A percentile compares a stretch with the other conserved stretches of the same genome.
phyloP scores from a whole-genome alignment of 805 yeast species.

The Dipodascus albidus region DNA sequence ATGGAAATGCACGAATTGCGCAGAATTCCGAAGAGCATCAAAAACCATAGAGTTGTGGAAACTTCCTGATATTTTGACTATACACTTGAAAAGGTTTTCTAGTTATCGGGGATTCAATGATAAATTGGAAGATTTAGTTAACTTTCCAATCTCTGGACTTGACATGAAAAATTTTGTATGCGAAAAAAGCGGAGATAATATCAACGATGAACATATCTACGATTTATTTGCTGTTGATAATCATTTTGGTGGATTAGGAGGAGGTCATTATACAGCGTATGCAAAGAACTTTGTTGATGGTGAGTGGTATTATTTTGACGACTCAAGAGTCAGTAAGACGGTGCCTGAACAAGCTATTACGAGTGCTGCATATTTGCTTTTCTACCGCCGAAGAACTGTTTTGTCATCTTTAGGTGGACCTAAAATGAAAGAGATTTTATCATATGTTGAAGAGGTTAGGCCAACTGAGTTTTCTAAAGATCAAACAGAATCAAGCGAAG shows the following conservation, averaged over 20 bases:
- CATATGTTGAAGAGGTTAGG: not conserved
- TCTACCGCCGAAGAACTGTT: conserved; percentile 47
- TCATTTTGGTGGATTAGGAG: conserved; percentile 93
- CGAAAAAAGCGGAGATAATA: conserved; percentile 9
- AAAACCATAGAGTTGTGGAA: conserved; percentile 87
- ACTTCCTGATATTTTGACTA: conserved; percentile 82
- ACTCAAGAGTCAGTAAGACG: conserved; percentile 56
- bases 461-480: not conserved
- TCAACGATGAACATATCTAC: conserved; percentile 34
- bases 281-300: conserved; percentile 67
- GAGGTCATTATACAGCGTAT: conserved; percentile 93
- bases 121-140: conserved; percentile 74
- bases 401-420: conserved; percentile 17
- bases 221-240: conserved; percentile 90
- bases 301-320: conserved; percentile 86
- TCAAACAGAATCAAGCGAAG: not conserved
- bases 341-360: conserved; percentile 51
- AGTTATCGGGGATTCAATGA: conserved; percentile 77
- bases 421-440: conserved; percentile 10
- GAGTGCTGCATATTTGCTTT: conserved; percentile 78
- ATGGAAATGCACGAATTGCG: conserved; percentile 90
- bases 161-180: conserved; percentile 56
- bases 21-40: conserved; percentile 81
- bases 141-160: conserved; percentile 76
- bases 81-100: conserved; percentile 85